phyloP scores from a whole-genome alignment of 2,329 filamentous ascomycete species.

The Ceratocystis variospora region DNA sequence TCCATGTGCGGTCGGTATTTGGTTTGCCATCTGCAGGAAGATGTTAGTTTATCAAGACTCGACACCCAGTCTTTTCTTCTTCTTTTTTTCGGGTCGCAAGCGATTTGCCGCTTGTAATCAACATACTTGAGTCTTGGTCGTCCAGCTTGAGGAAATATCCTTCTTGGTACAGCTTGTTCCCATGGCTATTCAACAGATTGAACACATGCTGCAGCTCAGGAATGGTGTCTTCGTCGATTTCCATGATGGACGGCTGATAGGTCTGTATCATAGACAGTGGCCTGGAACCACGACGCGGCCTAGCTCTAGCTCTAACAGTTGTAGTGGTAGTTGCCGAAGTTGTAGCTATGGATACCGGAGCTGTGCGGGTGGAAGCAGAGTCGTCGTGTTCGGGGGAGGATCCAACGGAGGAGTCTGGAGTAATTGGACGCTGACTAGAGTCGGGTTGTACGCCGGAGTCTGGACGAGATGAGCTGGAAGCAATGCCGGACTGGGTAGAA shows the following conservation, averaged over 20 bases:
- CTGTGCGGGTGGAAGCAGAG: constrained; percentile 21
- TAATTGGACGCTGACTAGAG: constrained; percentile 13
- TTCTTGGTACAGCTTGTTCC: constrained; percentile 93
- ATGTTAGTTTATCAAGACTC: constrained; percentile 20
- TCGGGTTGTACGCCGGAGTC: constrained; percentile 4
- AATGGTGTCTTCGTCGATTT: constrained; percentile 69
- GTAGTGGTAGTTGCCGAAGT: constrained; percentile 8
- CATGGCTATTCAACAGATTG: constrained; percentile 83
- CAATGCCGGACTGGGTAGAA: constrained; percentile 7
- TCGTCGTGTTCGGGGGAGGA: constrained; percentile 9
- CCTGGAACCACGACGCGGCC: constrained; percentile 43
- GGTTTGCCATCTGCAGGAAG: constrained; percentile 59
- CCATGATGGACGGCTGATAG: constrained; percentile 75
- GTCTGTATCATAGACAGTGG: constrained; percentile 77
- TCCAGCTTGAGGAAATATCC: constrained; percentile 96
- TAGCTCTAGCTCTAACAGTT: constrained; percentile 25
- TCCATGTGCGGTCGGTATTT: constrained; percentile 77
- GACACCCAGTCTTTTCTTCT: too few species aligned
- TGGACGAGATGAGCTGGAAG: constrained; percentile 4
- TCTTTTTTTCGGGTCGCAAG: too few species aligned
- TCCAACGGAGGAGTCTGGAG: constrained; percentile 11
- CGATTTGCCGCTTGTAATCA: neutral
- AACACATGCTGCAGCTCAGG: constrained; percentile 93
- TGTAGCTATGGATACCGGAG: constrained; percentile 25
- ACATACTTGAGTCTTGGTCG: constrained; percentile 80